Evolutionary conservation across 2,329 filamentous ascomycete genomes (phyloP).

Genomic region (Tolypocladium tundrense): DNA sequence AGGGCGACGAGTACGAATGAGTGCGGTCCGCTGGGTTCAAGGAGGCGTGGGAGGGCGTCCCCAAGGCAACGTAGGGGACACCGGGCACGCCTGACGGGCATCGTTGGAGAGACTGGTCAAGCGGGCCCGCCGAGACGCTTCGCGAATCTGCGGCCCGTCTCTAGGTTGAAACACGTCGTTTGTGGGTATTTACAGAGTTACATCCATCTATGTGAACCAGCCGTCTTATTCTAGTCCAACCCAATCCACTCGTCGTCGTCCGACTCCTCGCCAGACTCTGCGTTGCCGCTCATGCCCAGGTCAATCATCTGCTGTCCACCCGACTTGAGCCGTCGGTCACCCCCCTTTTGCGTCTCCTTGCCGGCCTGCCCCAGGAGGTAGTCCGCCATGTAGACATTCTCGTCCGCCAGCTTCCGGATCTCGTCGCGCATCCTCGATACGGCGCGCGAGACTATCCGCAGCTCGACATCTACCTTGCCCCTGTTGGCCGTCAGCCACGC

Average conservation of each 20-base stretch:
- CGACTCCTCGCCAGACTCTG: conserved; percentile 23
- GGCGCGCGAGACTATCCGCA: conserved; percentile 72
- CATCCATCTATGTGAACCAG: conserved; percentile 2
- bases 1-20: conserved; percentile 44
- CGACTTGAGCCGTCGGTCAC: conserved; percentile 9
- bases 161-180: neutral
- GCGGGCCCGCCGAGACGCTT: neutral
- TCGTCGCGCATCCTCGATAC: conserved; percentile 73
- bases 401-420: conserved; percentile 71
- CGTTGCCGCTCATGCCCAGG: conserved; percentile 20
- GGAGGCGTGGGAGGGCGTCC: conserved; percentile 49
- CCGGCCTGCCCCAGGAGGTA: conserved; percentile 55
- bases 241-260: conserved; percentile 38
- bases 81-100: neutral
- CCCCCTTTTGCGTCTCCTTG: conserved; percentile 15
- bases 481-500: conserved; percentile 74
- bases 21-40: conserved; percentile 52
- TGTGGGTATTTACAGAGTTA: neutral
- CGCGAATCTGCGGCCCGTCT: neutral
- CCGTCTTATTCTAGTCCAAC: conserved; percentile 34
- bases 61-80: conserved; percentile 3
- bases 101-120: neutral
- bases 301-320: conserved; percentile 12
- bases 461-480: conserved; percentile 70
- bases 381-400: conserved; percentile 82